A percentile compares a stretch with the other conserved stretches of the same genome.
Conservation (phyloP, 2,329 filamentous ascomycete species). For the Sclerotiophoma versabilis region DNA sequence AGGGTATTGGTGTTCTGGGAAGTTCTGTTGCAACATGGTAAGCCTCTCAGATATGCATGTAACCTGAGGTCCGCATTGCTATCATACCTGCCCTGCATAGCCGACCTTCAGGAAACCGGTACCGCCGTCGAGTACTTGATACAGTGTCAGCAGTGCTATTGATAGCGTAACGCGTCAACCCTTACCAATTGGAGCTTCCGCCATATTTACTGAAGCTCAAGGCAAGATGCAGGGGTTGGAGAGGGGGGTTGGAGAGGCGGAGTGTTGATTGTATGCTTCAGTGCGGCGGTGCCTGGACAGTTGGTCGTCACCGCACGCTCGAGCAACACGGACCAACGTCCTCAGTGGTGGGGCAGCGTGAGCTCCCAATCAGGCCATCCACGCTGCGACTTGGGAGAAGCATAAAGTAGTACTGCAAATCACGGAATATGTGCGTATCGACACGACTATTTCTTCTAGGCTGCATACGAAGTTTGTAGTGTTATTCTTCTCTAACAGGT, state of each 20-base stretch:
- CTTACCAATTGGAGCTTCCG: constrained; percentile 59
- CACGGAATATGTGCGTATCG: background rate
- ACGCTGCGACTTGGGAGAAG: background rate
- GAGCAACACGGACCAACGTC: constrained; percentile 6
- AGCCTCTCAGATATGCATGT: too few relatives aligned
- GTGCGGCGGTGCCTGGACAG: constrained; percentile 19
- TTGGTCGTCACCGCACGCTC: constrained; percentile 27
- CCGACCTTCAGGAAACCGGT: constrained; percentile 99
- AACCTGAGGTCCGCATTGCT: too few relatives aligned
- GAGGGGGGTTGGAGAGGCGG: constrained; percentile 11
- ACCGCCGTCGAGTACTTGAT: constrained; percentile 94
- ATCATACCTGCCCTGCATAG: constrained; percentile 87
- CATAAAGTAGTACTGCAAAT: background rate
- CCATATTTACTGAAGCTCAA: constrained; percentile 48
- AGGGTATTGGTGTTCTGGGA: constrained; percentile 97
- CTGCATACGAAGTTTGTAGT: background rate
- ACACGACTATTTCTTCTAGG: background rate
- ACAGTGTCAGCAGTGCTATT: constrained; percentile 39
- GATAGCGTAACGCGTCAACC: constrained; percentile 10
- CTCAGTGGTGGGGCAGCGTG: constrained; percentile 32
- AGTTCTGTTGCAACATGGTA: constrained; percentile 69
- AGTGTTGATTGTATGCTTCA: constrained; percentile 17
- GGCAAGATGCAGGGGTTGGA: constrained; percentile 13
- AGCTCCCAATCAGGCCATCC: constrained; percentile 11
- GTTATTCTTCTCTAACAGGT: background rate